Percentiles rank a stretch among this genome's conserved stretches.
phyloP scores from a whole-genome alignment of 306 rosid genomes.

The Gastrolobium villosum region DNA sequence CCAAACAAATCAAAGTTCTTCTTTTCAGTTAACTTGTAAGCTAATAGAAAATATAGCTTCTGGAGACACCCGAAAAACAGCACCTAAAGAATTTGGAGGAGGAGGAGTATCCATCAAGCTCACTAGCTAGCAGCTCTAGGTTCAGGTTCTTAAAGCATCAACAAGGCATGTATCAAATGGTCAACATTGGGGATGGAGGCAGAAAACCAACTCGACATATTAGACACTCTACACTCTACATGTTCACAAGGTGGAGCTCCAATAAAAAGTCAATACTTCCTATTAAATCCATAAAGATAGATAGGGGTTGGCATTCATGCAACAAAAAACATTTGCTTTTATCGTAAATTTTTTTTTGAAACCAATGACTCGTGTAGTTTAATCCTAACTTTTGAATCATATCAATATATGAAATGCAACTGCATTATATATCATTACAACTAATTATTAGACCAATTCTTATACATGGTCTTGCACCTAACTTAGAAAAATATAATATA shows the following conservation, averaged over 20 bases:
- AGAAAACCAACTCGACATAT: conserved; percentile 75
- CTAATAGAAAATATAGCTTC: conserved; percentile 58
- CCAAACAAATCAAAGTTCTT: conserved; percentile 30
- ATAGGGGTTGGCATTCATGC: background rate
- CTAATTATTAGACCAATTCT: too few relatives aligned
- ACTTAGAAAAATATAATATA: too few relatives aligned
- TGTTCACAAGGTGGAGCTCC: conserved; percentile 96
- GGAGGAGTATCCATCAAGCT: conserved; percentile 25
- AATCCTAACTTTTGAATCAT: too few relatives aligned
- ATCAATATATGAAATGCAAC: background rate
- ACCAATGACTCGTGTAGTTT: background rate
- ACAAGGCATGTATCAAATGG: conserved; percentile 58
- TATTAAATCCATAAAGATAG: conserved; percentile 18
- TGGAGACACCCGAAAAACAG: conserved; percentile 19
- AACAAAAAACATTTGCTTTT: conserved; percentile 14
- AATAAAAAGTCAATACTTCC: conserved; percentile 89
- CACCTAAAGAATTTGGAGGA: conserved; percentile 16
- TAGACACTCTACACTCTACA: conserved; percentile 57
- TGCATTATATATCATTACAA: background rate
- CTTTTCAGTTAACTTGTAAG: conserved; percentile 53
- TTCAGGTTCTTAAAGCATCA: conserved; percentile 61
- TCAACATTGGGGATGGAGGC: conserved; percentile 74
- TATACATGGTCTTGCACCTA: too few relatives aligned
- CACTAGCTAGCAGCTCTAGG: conserved; percentile 57
- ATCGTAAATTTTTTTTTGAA: background rate